A percentile compares a stretch with the other conserved stretches of the same genome.
Evolutionary conservation across 2,329 filamentous ascomycete genomes (phyloP).

Genomic region (Beauveria sp.): DNA sequence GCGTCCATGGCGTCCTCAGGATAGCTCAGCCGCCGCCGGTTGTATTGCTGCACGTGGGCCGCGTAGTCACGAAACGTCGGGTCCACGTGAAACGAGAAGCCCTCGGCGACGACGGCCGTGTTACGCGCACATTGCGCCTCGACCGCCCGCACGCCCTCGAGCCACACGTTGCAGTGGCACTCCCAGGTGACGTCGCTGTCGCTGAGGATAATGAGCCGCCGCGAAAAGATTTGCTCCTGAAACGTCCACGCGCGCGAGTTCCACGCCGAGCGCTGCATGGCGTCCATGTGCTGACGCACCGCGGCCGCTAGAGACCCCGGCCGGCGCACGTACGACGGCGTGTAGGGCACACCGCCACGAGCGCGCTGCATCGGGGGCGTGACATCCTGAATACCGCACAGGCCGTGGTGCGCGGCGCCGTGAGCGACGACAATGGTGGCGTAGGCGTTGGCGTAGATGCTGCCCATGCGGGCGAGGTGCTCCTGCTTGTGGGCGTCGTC

Average conservation of each 20-base stretch:
- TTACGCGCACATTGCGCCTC: slow-evolving; percentile 9
- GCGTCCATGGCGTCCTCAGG: slow-evolving; percentile 9
- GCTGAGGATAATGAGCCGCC: slow-evolving; percentile 2
- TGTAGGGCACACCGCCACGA: neutral
- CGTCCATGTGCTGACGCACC: neutral
- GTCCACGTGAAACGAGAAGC: slow-evolving; percentile 4
- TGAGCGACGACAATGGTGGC: slow-evolving; percentile 3
- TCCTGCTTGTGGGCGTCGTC: slow-evolving; percentile 12
- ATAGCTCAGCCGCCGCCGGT: slow-evolving; percentile 4
- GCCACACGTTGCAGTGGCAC: slow-evolving; percentile 12
- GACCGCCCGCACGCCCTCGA: slow-evolving; percentile 8
- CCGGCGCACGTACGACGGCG: slow-evolving; percentile 5
- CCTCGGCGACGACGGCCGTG: slow-evolving; percentile 2
- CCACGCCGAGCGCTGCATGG: slow-evolving; percentile 1
- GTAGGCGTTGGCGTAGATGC: slow-evolving; percentile 12
- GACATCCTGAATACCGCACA: neutral
- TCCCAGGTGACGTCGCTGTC: slow-evolving; percentile 7
- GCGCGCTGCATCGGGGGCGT: neutral
- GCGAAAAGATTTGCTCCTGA: slow-evolving; percentile 11
- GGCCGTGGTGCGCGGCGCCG: neutral
- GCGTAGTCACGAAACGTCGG: slow-evolving; percentile 3
- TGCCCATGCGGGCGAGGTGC: slow-evolving; percentile 14
- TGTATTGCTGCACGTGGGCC: slow-evolving; percentile 7
- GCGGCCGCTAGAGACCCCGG: neutral
- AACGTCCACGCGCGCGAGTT: slow-evolving; percentile 8